A percentile compares a stretch with the other conserved stretches of the same genome.
Evolutionary conservation across 768 basidiomycete genomes (phyloP).

Genomic region (Tricholoma hemisulphureum): DNA sequence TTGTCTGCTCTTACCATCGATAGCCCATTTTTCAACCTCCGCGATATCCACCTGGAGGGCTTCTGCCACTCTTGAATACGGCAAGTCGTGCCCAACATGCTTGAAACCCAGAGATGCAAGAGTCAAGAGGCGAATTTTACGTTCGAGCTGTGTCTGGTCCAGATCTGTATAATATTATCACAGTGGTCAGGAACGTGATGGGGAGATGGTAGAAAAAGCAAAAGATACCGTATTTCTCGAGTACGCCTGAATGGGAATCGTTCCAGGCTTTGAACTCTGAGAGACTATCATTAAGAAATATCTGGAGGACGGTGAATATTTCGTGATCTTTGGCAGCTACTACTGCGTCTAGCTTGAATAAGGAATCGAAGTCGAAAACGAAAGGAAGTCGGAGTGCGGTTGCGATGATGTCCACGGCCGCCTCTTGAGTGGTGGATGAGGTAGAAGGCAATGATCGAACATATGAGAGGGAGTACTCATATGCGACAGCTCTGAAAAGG

Average conservation of each 20-base stretch:
- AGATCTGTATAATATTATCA: slow-evolving; percentile 44
- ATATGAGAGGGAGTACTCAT: slow-evolving; percentile 62
- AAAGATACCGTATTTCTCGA: slow-evolving; percentile 59
- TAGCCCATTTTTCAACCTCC: slow-evolving; percentile 84
- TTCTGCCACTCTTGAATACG: slow-evolving; percentile 68
- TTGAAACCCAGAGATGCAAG: slow-evolving; percentile 77
- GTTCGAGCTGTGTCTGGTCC: slow-evolving; percentile 58
- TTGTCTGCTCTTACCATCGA: slow-evolving; percentile 59
- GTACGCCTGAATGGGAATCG: slow-evolving; percentile 41
- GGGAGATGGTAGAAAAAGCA: neutral
- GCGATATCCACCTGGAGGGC: slow-evolving; percentile 60
- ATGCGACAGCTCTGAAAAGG: slow-evolving; percentile 51
- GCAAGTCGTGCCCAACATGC: slow-evolving; percentile 69
- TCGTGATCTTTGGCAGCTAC: slow-evolving; percentile 64
- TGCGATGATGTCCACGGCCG: slow-evolving; percentile 60
- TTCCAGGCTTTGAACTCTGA: slow-evolving; percentile 64
- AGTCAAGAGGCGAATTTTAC: slow-evolving; percentile 76
- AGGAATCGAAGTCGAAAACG: slow-evolving; percentile 77
- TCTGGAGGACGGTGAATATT: slow-evolving; percentile 70
- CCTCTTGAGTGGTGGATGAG: slow-evolving; percentile 49
- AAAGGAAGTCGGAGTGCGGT: slow-evolving; percentile 62
- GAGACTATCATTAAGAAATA: slow-evolving; percentile 68
- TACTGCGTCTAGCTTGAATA: slow-evolving; percentile 75
- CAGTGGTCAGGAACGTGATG: slow-evolving; percentile 4
- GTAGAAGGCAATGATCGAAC: slow-evolving; percentile 58